These are phyloP conservation scores for Aspergillus costaricaensis DNA, from an alignment of 2,329 filamentous ascomycete species.

Conservation along the genomic window DNA sequence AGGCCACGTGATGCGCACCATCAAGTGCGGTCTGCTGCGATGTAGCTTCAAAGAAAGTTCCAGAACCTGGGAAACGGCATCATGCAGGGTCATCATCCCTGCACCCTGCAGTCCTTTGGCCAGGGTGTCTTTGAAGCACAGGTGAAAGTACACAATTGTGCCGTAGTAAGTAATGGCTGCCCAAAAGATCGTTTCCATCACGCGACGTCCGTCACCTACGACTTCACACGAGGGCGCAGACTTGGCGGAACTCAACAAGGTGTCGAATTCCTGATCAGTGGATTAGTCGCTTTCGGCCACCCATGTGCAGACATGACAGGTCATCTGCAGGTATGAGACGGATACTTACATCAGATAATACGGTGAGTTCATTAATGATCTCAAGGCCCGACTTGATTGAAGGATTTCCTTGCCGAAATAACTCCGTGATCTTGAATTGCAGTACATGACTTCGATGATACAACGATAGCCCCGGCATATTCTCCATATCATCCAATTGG, in stretches of 20 bases:
- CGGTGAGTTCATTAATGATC: constrained; percentile 23
- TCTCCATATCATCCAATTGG: constrained; percentile 31
- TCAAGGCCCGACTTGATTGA: constrained; percentile 17
- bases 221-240: constrained; percentile 22
- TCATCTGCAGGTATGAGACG: neutral
- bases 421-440: constrained; percentile 29
- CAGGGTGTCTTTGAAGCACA: constrained; percentile 23
- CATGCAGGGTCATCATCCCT: constrained; percentile 17
- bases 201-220: constrained; percentile 20
- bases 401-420: constrained; percentile 17
- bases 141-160: constrained; percentile 27
- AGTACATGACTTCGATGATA: constrained; percentile 30
- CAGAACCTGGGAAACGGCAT: constrained; percentile 25
- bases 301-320: neutral
- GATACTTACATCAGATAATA: constrained; percentile 22
- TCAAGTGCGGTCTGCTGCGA: constrained; percentile 24
- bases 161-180: constrained; percentile 28
- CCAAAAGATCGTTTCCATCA: constrained; percentile 30
- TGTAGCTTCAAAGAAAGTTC: constrained; percentile 27
- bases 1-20: constrained; percentile 30
- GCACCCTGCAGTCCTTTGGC: constrained; percentile 7
- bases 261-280: constrained; percentile 25
- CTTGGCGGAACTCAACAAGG: constrained; percentile 23
- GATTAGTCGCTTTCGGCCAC: neutral
- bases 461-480: constrained; percentile 24